Evolutionary conservation across 345 rosid species (phyloP).

Genomic region (Gossypium herbaceum): DNA sequence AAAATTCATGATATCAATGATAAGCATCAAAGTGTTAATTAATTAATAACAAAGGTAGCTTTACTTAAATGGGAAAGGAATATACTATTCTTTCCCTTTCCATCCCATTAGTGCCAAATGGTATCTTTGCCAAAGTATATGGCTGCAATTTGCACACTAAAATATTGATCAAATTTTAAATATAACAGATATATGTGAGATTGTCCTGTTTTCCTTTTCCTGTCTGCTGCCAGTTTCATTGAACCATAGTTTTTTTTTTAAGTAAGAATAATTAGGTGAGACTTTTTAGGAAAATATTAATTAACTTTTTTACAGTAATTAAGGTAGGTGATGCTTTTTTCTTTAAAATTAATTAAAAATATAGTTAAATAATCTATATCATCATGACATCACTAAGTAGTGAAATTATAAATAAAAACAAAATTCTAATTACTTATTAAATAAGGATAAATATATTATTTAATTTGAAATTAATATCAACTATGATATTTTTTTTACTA

Average conservation of each 20-base stretch:
- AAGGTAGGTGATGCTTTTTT: not conserved
- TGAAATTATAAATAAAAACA: no score
- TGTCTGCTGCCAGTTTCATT: not conserved
- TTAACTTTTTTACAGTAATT: not conserved
- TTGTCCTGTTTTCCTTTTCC: constrained; percentile 4
- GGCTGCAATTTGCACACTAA: not conserved
- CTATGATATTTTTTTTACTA: no score
- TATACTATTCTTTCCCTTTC: not conserved
- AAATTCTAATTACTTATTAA: no score
- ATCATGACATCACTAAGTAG: no score
- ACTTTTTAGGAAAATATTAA: not conserved
- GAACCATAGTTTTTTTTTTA: not conserved
- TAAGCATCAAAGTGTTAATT: not conserved
- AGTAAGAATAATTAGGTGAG: not conserved
- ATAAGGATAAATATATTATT: no score
- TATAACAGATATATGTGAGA: not conserved
- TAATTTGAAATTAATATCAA: no score
- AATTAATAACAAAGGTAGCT: not conserved
- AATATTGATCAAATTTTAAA: no score
- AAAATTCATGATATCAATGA: not conserved
- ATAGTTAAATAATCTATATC: no score
- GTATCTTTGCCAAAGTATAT: constrained; percentile 8
- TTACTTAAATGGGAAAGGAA: constrained; percentile 15
- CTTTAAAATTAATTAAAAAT: not conserved
- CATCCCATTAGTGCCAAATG: constrained; percentile 9